Evolutionary conservation across 176 grass and related monocot species (phyloP), one percentile per base, ranked within the genome.

Genomic region (Phragmites australis): DNA sequence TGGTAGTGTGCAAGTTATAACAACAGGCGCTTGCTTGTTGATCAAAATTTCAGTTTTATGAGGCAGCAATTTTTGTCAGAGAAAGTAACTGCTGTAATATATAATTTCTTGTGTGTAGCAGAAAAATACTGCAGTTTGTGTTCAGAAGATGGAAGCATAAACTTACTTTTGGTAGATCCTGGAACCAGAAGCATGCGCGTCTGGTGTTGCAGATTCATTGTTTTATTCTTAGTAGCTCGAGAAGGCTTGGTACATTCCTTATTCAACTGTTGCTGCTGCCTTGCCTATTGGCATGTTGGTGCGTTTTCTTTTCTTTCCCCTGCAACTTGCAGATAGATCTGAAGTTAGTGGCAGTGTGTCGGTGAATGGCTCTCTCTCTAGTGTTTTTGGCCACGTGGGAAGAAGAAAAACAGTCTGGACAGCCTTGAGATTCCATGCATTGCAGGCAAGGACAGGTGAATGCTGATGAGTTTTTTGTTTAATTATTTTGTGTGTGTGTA

Each of bases 361-460:
- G 76, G 77, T 43, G 63, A 18, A 81, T 85, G 81, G 60, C 13
- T 51, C n/a, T n/a, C n/a, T n/a, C n/a, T n/a, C 53, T 9, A 53
- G 48, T 54, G 62, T 45, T 50, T 68, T 70, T 3, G 42, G 64
- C 21, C 53, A n/a, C 56, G 72, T 59, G 82, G 53, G 58, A 22
- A 67, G 12, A 42, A 55, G 49, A 21, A 68, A 31, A 67, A 17
- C 34, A 80, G 25, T 40, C 6, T 6, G 7, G 73, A 41, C 80
- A 64, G 48, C 31, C 31, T 23, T 59, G 64, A 49, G 75, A 79
- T 79, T 78, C 65, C 75, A 73, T 73, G 65, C 56, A 32, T 76
- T 12, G 12, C 26, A 27, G 14, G 42, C 44, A 19, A 51, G 17
- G 19, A 32, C 0, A 21, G 45, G 8, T 51, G 68, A 32, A 66